phyloP scores from a whole-genome alignment of 164 flowering plant species.

The Magnolia changhungtana region DNA sequence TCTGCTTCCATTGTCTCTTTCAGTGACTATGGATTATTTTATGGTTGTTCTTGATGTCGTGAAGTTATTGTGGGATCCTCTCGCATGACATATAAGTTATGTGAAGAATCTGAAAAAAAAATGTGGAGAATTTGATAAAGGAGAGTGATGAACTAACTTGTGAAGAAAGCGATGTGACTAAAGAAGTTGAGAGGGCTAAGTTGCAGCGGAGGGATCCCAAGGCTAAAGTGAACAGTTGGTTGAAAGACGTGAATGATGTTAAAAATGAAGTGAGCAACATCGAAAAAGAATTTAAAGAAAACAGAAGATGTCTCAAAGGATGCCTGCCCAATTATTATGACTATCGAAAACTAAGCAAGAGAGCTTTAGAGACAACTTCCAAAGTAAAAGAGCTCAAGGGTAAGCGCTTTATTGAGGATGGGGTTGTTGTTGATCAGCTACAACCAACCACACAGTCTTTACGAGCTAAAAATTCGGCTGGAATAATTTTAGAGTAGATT shows the following conservation, averaged over 20 bases:
- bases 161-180: background rate
- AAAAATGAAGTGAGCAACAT: background rate
- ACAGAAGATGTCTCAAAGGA: background rate
- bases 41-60: background rate
- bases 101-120: background rate
- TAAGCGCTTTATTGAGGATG: slow-evolving; percentile 3
- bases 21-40: background rate
- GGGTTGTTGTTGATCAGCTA: background rate
- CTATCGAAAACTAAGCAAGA: background rate
- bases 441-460: background rate
- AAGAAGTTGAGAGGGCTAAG: background rate
- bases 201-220: background rate
- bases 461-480: background rate
- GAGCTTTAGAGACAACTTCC: background rate
- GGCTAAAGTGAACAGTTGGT: background rate
- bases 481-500: background rate
- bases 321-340: background rate
- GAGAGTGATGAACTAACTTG: background rate
- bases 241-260: background rate
- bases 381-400: background rate
- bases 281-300: background rate
- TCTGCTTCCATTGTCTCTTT: background rate
- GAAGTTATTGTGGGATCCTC: background rate
- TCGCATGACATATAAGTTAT: background rate
- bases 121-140: background rate